Base-by-base conservation (phyloP, 2,329 filamentous ascomycete species). In the Myriosclerotinia curreyana region DNA sequence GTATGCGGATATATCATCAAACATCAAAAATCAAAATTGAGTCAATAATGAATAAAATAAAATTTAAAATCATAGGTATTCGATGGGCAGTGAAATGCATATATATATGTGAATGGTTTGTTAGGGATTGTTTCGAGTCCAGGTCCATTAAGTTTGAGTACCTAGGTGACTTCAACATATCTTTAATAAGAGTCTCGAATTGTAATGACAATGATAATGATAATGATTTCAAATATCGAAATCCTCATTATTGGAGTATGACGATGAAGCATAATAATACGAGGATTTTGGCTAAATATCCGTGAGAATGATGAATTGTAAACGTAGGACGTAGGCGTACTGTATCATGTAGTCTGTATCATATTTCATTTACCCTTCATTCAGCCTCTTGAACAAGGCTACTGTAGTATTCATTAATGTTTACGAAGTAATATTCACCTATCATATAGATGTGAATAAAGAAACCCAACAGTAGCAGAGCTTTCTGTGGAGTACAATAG, bases 401-500 rank as follows among this genome's bases (percentile, higher is more conserved):
- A n/a, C n/a, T n/a, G n/a, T n/a, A n/a, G n/a, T n/a, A n/a, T n/a
- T n/a, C n/a, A n/a, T n/a, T n/a, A n/a, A n/a, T n/a, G n/a, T n/a
- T n/a, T n/a, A n/a, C n/a, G n/a, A n/a, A n/a, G n/a, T n/a, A n/a
- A n/a, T n/a, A n/a, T n/a, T n/a, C n/a, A 31, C 28, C 17, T 7
- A n/a, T 44, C 42, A 44, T n/a, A 44, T 20, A 54, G n/a, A 40
- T 25, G 52, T 40, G 52, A 55, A 55, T 42, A 40, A 42, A 55
- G 54, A n/a, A 46, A 15, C 17, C n/a, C 20, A 22, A n/a, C 20
- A 20, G n/a, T 22, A 42, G 49, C 40, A 62, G 12, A 22, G 40
- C 28, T 58, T 58, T 34, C 40, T 34, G 34, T 58, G 40, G 42
- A 46, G 54, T 58, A n/a, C n/a, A n/a, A n/a, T n/a, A 48, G 31